Evolutionary conservation across 2,329 filamentous ascomycete species (phyloP).

Genomic region (Cladosporium sp.): DNA sequence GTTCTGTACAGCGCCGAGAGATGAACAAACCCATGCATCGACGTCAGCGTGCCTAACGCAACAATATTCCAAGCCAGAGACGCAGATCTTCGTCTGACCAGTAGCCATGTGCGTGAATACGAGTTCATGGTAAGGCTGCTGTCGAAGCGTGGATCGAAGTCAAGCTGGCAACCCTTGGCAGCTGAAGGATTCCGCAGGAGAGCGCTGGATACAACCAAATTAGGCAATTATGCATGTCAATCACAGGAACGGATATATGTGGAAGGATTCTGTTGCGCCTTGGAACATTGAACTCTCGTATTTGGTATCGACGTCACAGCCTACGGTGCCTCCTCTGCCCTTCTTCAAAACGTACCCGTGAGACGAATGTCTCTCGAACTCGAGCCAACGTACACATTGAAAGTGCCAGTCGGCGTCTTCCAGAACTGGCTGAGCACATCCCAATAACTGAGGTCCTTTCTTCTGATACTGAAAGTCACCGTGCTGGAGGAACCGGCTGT

Average conservation of each 20-base stretch:
- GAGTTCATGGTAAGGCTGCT: too few species aligned
- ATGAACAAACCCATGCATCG: too few species aligned
- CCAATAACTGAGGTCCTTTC: slow-evolving; percentile 34
- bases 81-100: too few species aligned
- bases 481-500: slow-evolving; percentile 18
- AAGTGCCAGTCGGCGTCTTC: slow-evolving; percentile 32
- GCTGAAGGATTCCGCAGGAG: neutral
- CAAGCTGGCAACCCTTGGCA: neutral
- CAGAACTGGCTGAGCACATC: slow-evolving; percentile 32
- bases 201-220: neutral
- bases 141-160: neutral
- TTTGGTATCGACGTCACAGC: neutral
- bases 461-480: slow-evolving; percentile 27
- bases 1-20: too few species aligned
- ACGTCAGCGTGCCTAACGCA: too few species aligned
- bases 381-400: slow-evolving; percentile 26
- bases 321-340: neutral
- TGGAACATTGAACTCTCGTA: neutral
- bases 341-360: slow-evolving; percentile 11
- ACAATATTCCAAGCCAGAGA: too few species aligned
- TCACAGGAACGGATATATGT: neutral
- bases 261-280: neutral
- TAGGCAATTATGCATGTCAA: neutral
- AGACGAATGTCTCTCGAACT: slow-evolving; percentile 15
- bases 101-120: too few species aligned